A percentile compares a stretch with the other conserved stretches of the same genome.
Conservation (phyloP, 768 basidiomycete species). For the Gyrodon lividus region DNA sequence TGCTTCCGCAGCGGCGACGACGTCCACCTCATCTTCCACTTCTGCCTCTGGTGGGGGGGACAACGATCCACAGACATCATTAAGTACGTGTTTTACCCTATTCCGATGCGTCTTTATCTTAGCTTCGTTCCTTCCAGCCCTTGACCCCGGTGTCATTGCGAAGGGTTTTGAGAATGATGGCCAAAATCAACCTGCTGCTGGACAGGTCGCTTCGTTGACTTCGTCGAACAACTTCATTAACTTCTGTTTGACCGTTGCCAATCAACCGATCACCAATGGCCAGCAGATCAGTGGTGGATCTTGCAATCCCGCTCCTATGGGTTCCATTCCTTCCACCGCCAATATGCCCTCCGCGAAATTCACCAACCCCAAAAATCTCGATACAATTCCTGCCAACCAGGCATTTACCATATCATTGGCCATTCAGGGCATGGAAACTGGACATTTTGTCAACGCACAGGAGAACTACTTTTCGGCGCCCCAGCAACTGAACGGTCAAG, state of each 20-base stretch:
- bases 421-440: conserved; percentile 46
- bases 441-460: conserved; percentile 56
- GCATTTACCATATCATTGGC: conserved; percentile 52
- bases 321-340: conserved; percentile 46
- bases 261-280: conserved; percentile 55
- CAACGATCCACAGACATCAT: conserved; percentile 44
- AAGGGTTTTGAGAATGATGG: conserved; percentile 50
- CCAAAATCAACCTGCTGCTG: conserved; percentile 41
- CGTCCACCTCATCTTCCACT: conserved; percentile 14
- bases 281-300: conserved; percentile 51
- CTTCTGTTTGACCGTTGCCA: conserved; percentile 45
- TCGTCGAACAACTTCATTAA: conserved; percentile 64
- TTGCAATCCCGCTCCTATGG: conserved; percentile 60
- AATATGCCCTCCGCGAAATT: conserved; percentile 53
- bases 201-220: conserved; percentile 52
- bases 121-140: conserved; percentile 36
- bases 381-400: conserved; percentile 43
- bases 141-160: conserved; percentile 52
- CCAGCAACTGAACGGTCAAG: conserved; percentile 49
- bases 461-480: conserved; percentile 57
- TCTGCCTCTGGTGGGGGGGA: conserved; percentile 14
- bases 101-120: conserved; percentile 7
- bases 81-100: conserved; percentile 12
- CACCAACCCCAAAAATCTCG: conserved; percentile 39
- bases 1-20: neutral